Percentiles rank a stretch among this genome's conserved stretches.
Evolutionary conservation across 768 basidiomycete species (phyloP).

Genomic region (Artomyces pyxidatus): DNA sequence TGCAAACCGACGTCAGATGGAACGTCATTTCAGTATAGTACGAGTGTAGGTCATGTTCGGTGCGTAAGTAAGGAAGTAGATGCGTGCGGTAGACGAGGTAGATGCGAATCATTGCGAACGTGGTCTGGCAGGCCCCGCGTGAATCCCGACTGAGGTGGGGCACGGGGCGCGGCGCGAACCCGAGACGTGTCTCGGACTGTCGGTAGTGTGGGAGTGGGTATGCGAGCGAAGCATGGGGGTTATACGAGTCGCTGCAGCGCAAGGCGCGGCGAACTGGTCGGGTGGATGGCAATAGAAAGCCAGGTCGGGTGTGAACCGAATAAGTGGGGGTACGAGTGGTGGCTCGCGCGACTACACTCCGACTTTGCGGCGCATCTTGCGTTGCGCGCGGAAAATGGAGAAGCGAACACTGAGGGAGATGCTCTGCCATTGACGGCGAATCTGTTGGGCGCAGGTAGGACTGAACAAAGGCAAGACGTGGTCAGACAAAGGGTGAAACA

Average conservation of each 20-base stretch:
- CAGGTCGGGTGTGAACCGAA: neutral
- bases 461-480: conserved; percentile 22
- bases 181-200: too few species aligned
- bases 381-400: conserved; percentile 45
- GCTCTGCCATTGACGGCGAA: conserved; percentile 57
- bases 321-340: neutral
- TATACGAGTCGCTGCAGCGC: neutral
- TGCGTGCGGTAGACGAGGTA: too few species aligned
- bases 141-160: too few species aligned
- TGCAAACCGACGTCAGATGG: too few species aligned
- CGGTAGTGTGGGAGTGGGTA: neutral
- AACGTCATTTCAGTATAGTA: too few species aligned
- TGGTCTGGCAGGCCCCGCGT: too few species aligned
- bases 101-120: too few species aligned
- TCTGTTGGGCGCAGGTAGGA: conserved; percentile 47
- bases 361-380: conserved; percentile 23
- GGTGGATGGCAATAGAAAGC: neutral
- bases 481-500: neutral
- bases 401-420: conserved; percentile 48
- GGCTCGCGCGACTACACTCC: conserved; percentile 1
- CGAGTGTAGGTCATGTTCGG: too few species aligned
- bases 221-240: neutral
- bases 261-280: neutral
- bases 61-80: too few species aligned
- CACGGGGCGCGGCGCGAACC: too few species aligned